These are phyloP conservation scores for Aureobasidium mangrovei DNA, from an alignment of 2,329 filamentous ascomycete species.

Conservation along the genomic window DNA sequence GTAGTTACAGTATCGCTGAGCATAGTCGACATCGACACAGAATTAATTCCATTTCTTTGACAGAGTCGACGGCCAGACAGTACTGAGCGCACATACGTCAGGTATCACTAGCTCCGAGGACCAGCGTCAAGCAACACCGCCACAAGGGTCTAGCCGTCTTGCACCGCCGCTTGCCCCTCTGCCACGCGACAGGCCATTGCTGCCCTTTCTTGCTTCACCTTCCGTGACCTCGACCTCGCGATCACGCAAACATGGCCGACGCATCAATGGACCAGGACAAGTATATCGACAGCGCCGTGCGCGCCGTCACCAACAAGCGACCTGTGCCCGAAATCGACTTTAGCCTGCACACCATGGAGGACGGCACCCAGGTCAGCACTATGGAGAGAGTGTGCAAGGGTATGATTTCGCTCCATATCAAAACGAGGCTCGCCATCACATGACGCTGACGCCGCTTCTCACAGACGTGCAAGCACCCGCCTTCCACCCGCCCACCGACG, in stretches of 20 bases:
- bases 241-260: slow-evolving; percentile 25
- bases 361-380: slow-evolving; percentile 90
- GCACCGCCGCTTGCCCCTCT: slow-evolving; percentile 10
- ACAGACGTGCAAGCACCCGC: slow-evolving; percentile 95
- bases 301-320: slow-evolving; percentile 89
- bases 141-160: slow-evolving; percentile 13
- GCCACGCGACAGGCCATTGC: slow-evolving; percentile 12
- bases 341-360: slow-evolving; percentile 96
- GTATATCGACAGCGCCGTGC: slow-evolving; percentile 75
- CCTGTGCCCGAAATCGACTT: slow-evolving; percentile 97
- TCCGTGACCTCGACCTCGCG: slow-evolving; percentile 2
- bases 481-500: slow-evolving; percentile 82
- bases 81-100: not conserved
- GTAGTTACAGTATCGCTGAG: too few species aligned
- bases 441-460: slow-evolving; percentile 13
- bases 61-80: too few species aligned
- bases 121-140: slow-evolving; percentile 10
- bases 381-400: slow-evolving; percentile 97
- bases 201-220: slow-evolving; percentile 1
- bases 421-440: not conserved
- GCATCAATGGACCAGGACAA: slow-evolving; percentile 27
- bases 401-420: slow-evolving; percentile 32
- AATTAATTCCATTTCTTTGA: too few species aligned
- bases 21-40: too few species aligned
- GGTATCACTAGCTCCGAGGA: slow-evolving; percentile 9